Evolutionary conservation across 108 stramenopile genomes (phyloP).

Genomic region (Epithemia pelagica): DNA sequence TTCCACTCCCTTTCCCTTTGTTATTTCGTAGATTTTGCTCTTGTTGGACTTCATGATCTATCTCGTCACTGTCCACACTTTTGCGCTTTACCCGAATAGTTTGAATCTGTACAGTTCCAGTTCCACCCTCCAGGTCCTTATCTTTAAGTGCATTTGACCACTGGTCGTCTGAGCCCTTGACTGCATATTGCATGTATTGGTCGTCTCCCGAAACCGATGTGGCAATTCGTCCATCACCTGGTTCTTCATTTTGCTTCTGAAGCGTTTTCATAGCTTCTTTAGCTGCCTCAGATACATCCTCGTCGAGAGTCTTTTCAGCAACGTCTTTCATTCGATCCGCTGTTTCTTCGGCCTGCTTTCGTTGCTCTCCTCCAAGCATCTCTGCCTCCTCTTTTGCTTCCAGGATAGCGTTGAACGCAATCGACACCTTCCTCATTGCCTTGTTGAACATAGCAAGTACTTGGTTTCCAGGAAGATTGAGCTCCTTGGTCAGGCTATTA

Average conservation of each 20-base stretch:
- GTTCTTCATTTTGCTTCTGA: constrained; percentile 5
- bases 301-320: constrained; percentile 66
- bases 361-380: constrained; percentile 56
- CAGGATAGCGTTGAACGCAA: constrained; percentile 67
- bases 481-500: constrained; percentile 67
- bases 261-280: constrained; percentile 49
- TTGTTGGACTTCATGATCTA: constrained; percentile 30
- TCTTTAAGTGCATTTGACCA: constrained; percentile 73
- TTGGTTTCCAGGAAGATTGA: constrained; percentile 85
- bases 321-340: constrained; percentile 56
- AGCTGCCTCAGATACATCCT: constrained; percentile 71
- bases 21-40: constrained; percentile 17
- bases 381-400: constrained; percentile 67
- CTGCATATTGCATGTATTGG: constrained; percentile 75
- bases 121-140: constrained; percentile 31
- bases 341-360: constrained; percentile 40
- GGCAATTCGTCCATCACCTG: constrained; percentile 23
- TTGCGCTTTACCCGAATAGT: constrained; percentile 51
- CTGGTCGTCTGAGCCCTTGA: constrained; percentile 77
- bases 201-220: constrained; percentile 54
- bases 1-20: constrained; percentile 26
- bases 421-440: constrained; percentile 82
- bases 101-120: constrained; percentile 31
- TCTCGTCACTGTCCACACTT: constrained; percentile 30
- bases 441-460: constrained; percentile 97